Base-by-base conservation (phyloP, 2,329 filamentous ascomycete species). In the Sporothrix mexicana region DNA sequence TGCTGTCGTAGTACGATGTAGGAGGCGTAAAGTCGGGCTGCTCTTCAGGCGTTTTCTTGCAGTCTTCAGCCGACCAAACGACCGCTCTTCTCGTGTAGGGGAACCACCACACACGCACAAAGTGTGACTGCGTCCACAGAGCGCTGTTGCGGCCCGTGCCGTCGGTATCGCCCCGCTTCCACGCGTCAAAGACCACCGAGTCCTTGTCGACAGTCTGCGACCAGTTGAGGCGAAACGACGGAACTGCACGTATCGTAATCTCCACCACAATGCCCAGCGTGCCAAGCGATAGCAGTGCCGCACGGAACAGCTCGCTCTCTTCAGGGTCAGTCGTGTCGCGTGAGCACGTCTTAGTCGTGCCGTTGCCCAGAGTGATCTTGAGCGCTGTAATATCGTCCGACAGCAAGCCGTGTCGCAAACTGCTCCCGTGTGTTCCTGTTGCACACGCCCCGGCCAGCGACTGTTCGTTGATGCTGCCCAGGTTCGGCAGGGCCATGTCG, bases 41-140 rank as follows among this genome's bases (percentile, higher is more conserved):
- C 13, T 74, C 76, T 23, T 49, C 66, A 2, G 76, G 77, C 0
- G 89, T 84, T 72, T 91, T 88, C 9, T 88, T 84, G 0, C 93
- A 94, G 80, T 92, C 92, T 66, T 94, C 88, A n/a, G 94, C 96
- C 55, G 89, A 88, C 96, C 96, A 99, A 62, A 97, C 88, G 66
- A 98, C 93, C 0, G 93, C 94, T 62, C 93, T 89, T 72, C 93
- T 89, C 79, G 93, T 94, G 83, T 98, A 97, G 0, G 96, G 96
- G 79, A 97, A 91, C 96, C 96, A 99, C 95, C 96, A 99, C 41
- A 98, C 94, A 41, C 96, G 88, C 36, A 97, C 93, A 79, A 95
- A 99, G 81, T 98, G 94, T 74, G 91, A 89, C 74, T 90, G 88
- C 1, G 89, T 93, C 95, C 96, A 98, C 15, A 98, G 85, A 47